A percentile compares a stretch with the other conserved stretches of the same genome.
Evolutionary conservation across 768 basidiomycete genomes (phyloP).

Genomic region (Wakefieldia striispora): DNA sequence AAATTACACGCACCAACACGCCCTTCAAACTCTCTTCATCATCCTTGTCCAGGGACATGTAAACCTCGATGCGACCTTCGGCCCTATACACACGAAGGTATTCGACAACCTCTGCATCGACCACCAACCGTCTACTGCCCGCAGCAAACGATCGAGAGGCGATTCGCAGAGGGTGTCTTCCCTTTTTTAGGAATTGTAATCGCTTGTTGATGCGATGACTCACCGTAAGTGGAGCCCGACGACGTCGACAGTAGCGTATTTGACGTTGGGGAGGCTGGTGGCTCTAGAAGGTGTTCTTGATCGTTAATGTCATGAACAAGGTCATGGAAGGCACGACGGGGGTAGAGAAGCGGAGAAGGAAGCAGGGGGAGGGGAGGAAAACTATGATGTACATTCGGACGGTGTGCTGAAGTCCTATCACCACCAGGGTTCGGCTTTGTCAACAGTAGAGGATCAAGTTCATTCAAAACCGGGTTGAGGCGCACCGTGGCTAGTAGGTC

Average conservation of each 20-base stretch:
- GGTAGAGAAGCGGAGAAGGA: too few relatives aligned
- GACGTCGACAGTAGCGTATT: constrained; percentile 41
- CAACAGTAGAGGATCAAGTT: too few relatives aligned
- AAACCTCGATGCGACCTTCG: constrained; percentile 84
- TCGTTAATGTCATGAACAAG: constrained; percentile 18
- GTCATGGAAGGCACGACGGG: too few relatives aligned
- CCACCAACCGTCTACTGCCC: constrained; percentile 79
- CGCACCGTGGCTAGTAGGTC: constrained; percentile 45
- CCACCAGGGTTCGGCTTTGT: too few relatives aligned
- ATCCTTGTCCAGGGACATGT: constrained; percentile 57
- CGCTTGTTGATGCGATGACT: constrained; percentile 37
- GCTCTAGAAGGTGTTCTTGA: constrained; percentile 55
- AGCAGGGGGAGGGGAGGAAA: too few relatives aligned
- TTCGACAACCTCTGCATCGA: constrained; percentile 87
- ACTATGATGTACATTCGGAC: too few relatives aligned
- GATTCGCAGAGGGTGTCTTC: constrained; percentile 69
- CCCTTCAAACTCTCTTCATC: constrained; percentile 63
- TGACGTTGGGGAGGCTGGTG: constrained; percentile 56
- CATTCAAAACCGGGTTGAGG: constrained; percentile 34
- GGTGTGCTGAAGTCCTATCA: too few relatives aligned
- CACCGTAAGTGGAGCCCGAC: constrained; percentile 43
- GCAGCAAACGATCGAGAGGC: constrained; percentile 95
- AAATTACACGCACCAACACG: constrained; percentile 57
- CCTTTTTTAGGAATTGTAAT: constrained; percentile 31
- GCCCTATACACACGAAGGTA: constrained; percentile 75